Conservation (phyloP, 257 asterid species). For the Primulina tabacum region DNA sequence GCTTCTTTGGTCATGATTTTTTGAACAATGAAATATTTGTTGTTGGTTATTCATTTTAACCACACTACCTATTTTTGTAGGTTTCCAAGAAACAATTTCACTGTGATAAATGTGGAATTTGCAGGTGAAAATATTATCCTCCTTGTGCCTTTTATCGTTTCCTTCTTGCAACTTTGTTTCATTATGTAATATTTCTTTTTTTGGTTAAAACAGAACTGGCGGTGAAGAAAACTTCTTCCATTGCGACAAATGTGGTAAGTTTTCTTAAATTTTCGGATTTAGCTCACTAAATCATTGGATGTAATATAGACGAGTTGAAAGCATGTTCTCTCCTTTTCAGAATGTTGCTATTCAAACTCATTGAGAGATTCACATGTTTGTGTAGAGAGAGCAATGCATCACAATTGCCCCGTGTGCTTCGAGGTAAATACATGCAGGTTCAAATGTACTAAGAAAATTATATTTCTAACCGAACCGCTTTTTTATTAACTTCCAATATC, state of each 20-base stretch:
- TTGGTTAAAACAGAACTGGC: slow-evolving; percentile 54
- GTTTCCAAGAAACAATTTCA: slow-evolving; percentile 67
- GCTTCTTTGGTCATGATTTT: slow-evolving; percentile 16
- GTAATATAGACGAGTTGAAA: not conserved
- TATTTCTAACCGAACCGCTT: not conserved
- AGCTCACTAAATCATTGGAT: not conserved
- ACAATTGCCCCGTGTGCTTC: slow-evolving; percentile 70
- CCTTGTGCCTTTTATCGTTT: not conserved
- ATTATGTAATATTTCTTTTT: not conserved
- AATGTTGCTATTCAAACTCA: slow-evolving; percentile 61
- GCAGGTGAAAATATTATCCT: slow-evolving; percentile 44
- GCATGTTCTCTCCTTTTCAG: slow-evolving; percentile 28
- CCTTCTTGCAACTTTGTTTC: not conserved
- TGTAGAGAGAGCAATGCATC: slow-evolving; percentile 78
- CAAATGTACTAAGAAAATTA: not conserved
- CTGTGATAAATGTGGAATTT: slow-evolving; percentile 73
- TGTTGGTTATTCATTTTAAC: not conserved
- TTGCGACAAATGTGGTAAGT: slow-evolving; percentile 65
- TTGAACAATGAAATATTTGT: not conserved
- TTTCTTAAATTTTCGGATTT: not conserved
- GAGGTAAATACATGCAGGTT: slow-evolving; percentile 40
- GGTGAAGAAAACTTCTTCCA: slow-evolving; percentile 72
- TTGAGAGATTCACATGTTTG: slow-evolving; percentile 62
- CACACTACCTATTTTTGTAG: slow-evolving; percentile 24
- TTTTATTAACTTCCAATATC: slow-evolving; percentile 7